phyloP scores from a whole-genome alignment of 192 early-diverging fungal genomes.

The Backusella psychrophila region DNA sequence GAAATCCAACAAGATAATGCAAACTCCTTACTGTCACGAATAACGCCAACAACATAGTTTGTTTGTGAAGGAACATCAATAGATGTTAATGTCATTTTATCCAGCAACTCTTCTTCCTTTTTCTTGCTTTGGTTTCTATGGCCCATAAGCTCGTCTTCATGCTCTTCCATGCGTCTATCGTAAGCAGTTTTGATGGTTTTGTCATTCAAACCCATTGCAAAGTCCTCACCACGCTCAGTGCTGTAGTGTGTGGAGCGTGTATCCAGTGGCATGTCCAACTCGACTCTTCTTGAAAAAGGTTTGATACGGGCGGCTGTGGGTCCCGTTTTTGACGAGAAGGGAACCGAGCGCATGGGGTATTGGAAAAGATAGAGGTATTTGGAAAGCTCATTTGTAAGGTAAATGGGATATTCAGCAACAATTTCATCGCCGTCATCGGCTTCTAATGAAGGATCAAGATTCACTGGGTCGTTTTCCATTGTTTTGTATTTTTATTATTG shows the following conservation, averaged over 20 bases:
- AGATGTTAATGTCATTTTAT: conserved; percentile 79
- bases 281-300: conserved; percentile 76
- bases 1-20: neutral
- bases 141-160: conserved; percentile 38
- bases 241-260: conserved; percentile 74
- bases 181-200: conserved; percentile 63
- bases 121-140: conserved; percentile 6
- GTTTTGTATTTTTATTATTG: neutral
- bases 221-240: conserved; percentile 69
- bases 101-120: conserved; percentile 58
- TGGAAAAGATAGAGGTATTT: conserved; percentile 80
- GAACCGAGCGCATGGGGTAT: conserved; percentile 68
- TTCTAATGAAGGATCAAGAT: conserved; percentile 5
- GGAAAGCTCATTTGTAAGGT: conserved; percentile 63
- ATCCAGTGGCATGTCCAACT: conserved; percentile 82
- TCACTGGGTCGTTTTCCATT: neutral
- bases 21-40: conserved; percentile 59
- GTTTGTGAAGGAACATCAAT: conserved; percentile 73
- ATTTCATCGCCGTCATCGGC: conserved; percentile 60
- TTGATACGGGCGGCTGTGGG: conserved; percentile 77
- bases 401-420: conserved; percentile 78
- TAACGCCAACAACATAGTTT: conserved; percentile 80
- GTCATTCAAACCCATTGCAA: conserved; percentile 75
- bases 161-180: conserved; percentile 42
- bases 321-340: conserved; percentile 38